Evolutionary conservation across 2,329 filamentous ascomycete species (phyloP).

Genomic region (Verticillium tricorpus): DNA sequence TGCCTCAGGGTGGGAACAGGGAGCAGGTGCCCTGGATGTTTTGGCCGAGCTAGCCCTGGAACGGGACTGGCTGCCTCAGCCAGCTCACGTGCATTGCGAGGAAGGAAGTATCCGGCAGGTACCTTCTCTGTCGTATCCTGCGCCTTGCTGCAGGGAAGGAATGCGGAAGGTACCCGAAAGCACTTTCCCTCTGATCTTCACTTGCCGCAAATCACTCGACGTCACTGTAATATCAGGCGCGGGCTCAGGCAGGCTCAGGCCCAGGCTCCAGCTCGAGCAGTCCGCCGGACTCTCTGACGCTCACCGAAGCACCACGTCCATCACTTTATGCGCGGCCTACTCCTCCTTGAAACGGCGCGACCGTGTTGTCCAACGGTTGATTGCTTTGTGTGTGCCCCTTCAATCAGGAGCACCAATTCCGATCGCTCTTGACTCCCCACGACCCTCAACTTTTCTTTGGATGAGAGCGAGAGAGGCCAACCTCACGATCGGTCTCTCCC

Average conservation of each 20-base stretch:
- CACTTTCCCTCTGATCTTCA: neutral
- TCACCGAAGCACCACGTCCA: neutral
- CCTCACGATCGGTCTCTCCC: neutral
- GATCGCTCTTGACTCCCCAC: neutral
- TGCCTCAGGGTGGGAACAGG: neutral
- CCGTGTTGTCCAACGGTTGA: neutral
- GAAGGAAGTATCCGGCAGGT: neutral
- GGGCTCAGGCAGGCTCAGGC: neutral
- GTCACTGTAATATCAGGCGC: neutral
- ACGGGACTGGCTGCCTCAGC: neutral
- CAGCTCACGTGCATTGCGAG: neutral
- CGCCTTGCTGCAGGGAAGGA: neutral
- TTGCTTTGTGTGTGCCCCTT: neutral
- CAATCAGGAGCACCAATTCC: neutral
- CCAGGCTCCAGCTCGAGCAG: neutral
- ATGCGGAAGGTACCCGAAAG: neutral
- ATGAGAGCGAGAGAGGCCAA: no score
- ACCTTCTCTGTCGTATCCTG: neutral
- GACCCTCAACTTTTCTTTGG: neutral
- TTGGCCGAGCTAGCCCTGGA: neutral
- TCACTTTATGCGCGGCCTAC: neutral
- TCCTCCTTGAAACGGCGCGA: neutral
- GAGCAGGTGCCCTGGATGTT: neutral
- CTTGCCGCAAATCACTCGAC: neutral
- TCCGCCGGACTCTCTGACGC: neutral